These are phyloP conservation scores for Neopestalotiopsis clavispora DNA, from an alignment of 2,329 filamentous ascomycete genomes.

Conservation along the genomic window DNA sequence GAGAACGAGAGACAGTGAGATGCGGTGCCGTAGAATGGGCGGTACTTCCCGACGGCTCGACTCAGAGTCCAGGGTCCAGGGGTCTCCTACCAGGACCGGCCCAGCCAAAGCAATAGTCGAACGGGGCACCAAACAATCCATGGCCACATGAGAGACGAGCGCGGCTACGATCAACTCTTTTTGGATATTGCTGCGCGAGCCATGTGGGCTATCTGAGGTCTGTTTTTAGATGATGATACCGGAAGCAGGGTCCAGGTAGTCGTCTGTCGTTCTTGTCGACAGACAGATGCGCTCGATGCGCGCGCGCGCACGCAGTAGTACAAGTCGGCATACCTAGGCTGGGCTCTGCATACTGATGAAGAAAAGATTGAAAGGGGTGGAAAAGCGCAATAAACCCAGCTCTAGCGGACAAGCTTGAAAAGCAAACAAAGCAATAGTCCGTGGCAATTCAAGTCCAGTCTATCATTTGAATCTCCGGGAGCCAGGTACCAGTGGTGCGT, in stretches of 20 bases:
- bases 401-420: neutral
- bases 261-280: neutral
- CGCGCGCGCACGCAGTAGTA: neutral
- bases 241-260: neutral
- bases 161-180: conserved; percentile 10
- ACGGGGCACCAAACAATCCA: conserved; percentile 5
- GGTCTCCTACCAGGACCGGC: conserved; percentile 10
- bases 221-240: neutral
- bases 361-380: neutral
- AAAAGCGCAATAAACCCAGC: neutral
- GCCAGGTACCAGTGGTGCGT: neutral
- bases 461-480: neutral
- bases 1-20: neutral
- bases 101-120: conserved; percentile 13
- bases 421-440: neutral
- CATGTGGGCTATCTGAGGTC: conserved; percentile 5
- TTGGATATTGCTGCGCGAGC: neutral
- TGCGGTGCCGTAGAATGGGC: neutral
- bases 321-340: neutral
- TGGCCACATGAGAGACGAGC: neutral
- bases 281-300: neutral
- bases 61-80: conserved; percentile 9
- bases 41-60: conserved; percentile 10
- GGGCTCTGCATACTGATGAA: neutral
- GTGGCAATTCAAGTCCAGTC: neutral